Base-by-base conservation (phyloP, 805 yeast species). In the Barnettozyma salicaria region DNA sequence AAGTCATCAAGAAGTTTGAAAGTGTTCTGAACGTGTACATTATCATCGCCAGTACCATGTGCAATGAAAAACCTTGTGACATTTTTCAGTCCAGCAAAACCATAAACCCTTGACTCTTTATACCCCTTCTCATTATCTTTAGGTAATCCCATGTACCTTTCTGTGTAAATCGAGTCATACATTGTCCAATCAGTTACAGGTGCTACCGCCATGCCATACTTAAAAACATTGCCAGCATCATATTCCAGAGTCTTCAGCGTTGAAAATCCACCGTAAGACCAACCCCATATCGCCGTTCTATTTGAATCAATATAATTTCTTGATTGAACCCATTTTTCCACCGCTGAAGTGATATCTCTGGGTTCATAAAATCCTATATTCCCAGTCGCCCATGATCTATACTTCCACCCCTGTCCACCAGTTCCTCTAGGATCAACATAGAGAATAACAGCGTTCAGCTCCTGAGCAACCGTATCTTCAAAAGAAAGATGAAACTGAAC, bases 21-120 rank as follows among this genome's bases (percentile, higher is more conserved):
- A 3, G 84, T 71, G 54, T 84, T 83, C 51, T 81, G 87, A 37
- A 80, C 63, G 58, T 84, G 94, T 13, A 84, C 94, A 53, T 84
- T 84, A 50, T 84, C 94, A 58, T 84, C 95, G 6, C 81, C 89
- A 4, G 87, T 77, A 3, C 95, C 95, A 53, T 83, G 92, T 63
- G 80, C 74, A n/a, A 84, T 45, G 39, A 82, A 62, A 47, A 84
- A 80, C 47, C 83, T 60, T 28, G 69, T 60, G 6, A 78, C 68
- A 3, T 60, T 52, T 27, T 64, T 60, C 45, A 84, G 78, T 2
- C 49, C 47, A 5, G 60, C 58, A 20, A 64, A 47, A 23, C 72
- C 59, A 23, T 61, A 59, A 21, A 75, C 61, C 1, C 81, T 63
- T 4, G 72, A 58, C 5, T 59, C 64, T 3, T 55, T 42, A 50